These are phyloP conservation scores for Tulasnella sp. DNA, from an alignment of 768 basidiomycete species.

Conservation along the genomic window DNA sequence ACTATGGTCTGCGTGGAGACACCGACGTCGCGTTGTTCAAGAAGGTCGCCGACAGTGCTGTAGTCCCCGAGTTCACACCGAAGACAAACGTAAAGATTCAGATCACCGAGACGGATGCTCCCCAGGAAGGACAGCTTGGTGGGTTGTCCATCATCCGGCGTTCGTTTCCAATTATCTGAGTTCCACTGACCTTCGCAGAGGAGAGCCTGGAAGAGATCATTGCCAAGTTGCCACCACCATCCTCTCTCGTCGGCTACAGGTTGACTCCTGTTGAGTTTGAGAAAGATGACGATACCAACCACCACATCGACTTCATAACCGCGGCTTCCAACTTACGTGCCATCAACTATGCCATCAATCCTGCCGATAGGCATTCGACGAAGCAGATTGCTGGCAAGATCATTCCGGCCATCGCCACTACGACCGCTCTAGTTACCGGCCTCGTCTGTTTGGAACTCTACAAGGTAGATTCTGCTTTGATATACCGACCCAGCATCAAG, in stretches of 20 bases:
- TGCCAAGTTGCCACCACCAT: slow-evolving; percentile 77
- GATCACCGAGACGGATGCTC: slow-evolving; percentile 87
- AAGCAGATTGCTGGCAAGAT: slow-evolving; percentile 99
- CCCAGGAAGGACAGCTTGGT: slow-evolving; percentile 49
- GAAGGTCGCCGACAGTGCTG: slow-evolving; percentile 75
- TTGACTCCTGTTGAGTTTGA: slow-evolving; percentile 95
- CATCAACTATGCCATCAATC: slow-evolving; percentile 84
- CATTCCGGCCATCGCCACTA: slow-evolving; percentile 99
- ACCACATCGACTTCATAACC: slow-evolving; percentile 98
- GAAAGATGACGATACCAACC: slow-evolving; percentile 97
- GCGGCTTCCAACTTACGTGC: slow-evolving; percentile 96
- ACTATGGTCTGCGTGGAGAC: slow-evolving; percentile 93
- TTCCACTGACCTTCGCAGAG: slow-evolving; percentile 35
- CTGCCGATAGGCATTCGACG: slow-evolving; percentile 85
- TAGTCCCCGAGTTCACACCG: slow-evolving; percentile 90
- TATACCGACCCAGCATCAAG: background rate
- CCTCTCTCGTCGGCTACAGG: slow-evolving; percentile 92
- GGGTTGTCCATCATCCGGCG: slow-evolving; percentile 29
- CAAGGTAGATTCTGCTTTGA: slow-evolving; percentile 57
- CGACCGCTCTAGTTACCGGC: slow-evolving; percentile 92
- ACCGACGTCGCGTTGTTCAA: slow-evolving; percentile 73
- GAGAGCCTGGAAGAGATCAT: slow-evolving; percentile 49
- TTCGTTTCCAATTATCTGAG: background rate
- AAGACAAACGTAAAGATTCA: slow-evolving; percentile 90
- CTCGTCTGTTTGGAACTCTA: slow-evolving; percentile 94